Evolutionary conservation across 2,329 filamentous ascomycete species (phyloP), one percentile per base, ranked within the genome.

Genomic region (Leptographium wingfieldii): DNA sequence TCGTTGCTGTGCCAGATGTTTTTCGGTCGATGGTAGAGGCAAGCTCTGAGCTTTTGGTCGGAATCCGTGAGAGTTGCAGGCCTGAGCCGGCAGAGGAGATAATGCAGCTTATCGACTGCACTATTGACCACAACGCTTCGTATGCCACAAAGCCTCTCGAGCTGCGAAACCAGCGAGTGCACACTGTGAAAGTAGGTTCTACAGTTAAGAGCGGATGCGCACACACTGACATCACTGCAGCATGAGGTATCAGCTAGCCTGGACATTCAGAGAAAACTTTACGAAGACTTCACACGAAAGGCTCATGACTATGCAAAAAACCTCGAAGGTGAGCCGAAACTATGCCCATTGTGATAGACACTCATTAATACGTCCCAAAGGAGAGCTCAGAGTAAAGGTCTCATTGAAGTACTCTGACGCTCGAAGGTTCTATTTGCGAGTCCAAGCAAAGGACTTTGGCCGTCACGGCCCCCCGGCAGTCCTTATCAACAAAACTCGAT

Each of bases 261-360:
- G 1, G 64, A 71, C 63, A 65, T 65, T 14, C 46, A 43, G 5
- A 9, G 89, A 80, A 84, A 91, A 67, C 90, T 90, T 0, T 96
- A 94, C 73, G 95, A 94, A 66, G 92, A 97, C 69, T 84, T 87
- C 1, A 94, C 86, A 5, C 82, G 87, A 56, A 90, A 96, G 70
- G 82, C 69, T 78, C 65, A 69, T 35, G 64, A 69, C 29, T 68
- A 68, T 56, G 63, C 92, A 3, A 78, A 82, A 27, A 79, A 83
- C 19, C 71, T 96, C 12, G 82, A 82, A 63, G 77, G 89, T 87
- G 71, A 60, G 74, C 63, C 12, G 7, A 10, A 7, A 35, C 19
- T 35, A 56, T n/a, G 16, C 4, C n/a, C 1, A 55, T 85, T 83
- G 76, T 60, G 14, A 19, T 19, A 9, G 19, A 12, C 4, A 4